phyloP scores from a whole-genome alignment of 257 asterid species.

The Gardenia jasminoides region DNA sequence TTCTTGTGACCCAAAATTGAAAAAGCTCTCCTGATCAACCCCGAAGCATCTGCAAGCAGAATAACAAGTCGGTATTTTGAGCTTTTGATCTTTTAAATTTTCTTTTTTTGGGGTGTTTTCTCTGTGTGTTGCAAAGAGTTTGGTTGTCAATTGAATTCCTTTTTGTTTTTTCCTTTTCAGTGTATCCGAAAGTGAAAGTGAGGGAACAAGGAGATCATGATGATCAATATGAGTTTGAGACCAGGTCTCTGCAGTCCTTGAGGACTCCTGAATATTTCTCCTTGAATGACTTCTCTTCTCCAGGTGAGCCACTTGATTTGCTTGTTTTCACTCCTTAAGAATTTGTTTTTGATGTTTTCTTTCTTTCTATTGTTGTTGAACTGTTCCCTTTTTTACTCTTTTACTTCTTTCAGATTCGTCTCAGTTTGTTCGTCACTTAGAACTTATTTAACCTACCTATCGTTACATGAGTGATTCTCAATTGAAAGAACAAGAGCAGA shows the following conservation, averaged over 20 bases:
- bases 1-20: not conserved
- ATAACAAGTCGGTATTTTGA: constrained; percentile 14
- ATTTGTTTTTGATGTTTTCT: not conserved
- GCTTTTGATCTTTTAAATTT: not conserved
- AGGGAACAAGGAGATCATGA: constrained; percentile 59
- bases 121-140: constrained; percentile 31
- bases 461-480: not conserved
- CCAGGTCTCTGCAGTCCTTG: constrained; percentile 59
- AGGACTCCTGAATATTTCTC: constrained; percentile 68
- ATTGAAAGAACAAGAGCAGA: not conserved
- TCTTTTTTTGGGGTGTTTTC: constrained; percentile 1
- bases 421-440: not conserved
- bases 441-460: not conserved
- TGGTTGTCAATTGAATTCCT: not conserved
- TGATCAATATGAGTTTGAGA: constrained; percentile 65
- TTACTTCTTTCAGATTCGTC: not conserved
- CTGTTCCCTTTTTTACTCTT: not conserved
- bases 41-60: constrained; percentile 1
- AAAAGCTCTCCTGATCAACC: not conserved
- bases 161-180: constrained; percentile 30
- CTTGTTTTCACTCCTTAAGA: not conserved
- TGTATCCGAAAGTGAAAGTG: constrained; percentile 94
- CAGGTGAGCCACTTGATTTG: constrained; percentile 37
- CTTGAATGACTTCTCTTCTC: constrained; percentile 44
- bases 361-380: not conserved